Evolutionary conservation across 2,329 filamentous ascomycete species (phyloP), one percentile per base, ranked within the genome.

Genomic region (Cyanodermella asteris): DNA sequence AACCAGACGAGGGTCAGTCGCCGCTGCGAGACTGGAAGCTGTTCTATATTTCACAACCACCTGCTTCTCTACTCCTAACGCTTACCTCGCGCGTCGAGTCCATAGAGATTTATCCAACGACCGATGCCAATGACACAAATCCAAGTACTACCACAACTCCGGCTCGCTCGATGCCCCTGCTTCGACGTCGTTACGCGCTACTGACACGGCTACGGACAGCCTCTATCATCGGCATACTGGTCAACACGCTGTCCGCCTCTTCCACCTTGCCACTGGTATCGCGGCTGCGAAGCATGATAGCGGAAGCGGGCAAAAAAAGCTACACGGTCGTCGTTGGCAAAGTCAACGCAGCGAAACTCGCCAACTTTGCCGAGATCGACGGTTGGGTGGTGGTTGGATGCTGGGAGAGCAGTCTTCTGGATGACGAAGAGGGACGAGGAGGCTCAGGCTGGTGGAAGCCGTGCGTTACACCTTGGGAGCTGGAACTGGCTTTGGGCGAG

Each of bases 311-410:
- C 7, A 94, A 94, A 55, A 97, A 94, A 53, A 75, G 68, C 44
- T 97, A 97, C 46, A 78, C 84, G 2, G 78, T 97, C 23, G 87
- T 97, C 2, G 87, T 97, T 0, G 87, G 87, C 30, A 94, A 94
- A 46, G 59, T 97, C 14, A 97, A 94, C 42, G 72, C 82, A 0
- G 84, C 82, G 18, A 97, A 97, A 47, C 61, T 97, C 13, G 87
- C 87, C 24, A 97, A 97, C 48, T 97, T 97, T 50, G 68, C 74
- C 29, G 87, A 97, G 47, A 67, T 97, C 5, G 84, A 81, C 21
- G 84, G 81, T 10, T 97, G 87, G 87, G 81, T 94, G 0, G 81
- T 94, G 0, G 77, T 97, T 7, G 84, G 87, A 3, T 97, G 87
- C 49, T 97, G 87, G 87, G 87, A 97, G 51, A 91, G 82, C 45